Evolutionary conservation across 352 stramenopile genomes (phyloP).

Genomic region (Pythium coloratum): DNA sequence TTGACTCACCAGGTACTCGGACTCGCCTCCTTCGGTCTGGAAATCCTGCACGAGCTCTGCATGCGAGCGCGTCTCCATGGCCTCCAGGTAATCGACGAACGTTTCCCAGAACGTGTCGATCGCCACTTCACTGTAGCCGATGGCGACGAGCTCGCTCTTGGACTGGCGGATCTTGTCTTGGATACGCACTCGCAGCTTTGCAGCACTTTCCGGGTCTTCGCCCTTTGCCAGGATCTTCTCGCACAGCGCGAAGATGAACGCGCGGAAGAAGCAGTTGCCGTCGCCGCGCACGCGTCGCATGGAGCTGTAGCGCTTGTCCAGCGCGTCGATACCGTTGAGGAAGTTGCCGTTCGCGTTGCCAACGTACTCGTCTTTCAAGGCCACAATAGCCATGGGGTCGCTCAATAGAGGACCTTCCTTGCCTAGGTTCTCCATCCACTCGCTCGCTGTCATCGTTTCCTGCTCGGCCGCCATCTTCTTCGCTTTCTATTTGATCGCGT

Average conservation of each 20-base stretch:
- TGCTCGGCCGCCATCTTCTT: slow-evolving; percentile 12
- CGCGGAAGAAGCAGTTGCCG: slow-evolving; percentile 92
- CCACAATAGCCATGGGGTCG: slow-evolving; percentile 55
- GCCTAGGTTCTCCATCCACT: slow-evolving; percentile 24
- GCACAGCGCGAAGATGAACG: slow-evolving; percentile 88
- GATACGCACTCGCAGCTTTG: slow-evolving; percentile 38
- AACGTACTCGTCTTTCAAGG: slow-evolving; percentile 67
- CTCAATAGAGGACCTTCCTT: slow-evolving; percentile 43
- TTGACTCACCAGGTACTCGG: slow-evolving; percentile 69
- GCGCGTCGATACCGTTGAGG: slow-evolving; percentile 61
- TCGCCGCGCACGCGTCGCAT: slow-evolving; percentile 87
- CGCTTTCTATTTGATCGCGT: not conserved
- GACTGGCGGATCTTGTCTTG: slow-evolving; percentile 66
- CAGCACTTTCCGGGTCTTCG: slow-evolving; percentile 23
- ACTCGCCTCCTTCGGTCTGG: slow-evolving; percentile 83
- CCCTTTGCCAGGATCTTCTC: slow-evolving; percentile 59
- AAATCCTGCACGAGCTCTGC: slow-evolving; percentile 76
- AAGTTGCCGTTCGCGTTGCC: slow-evolving; percentile 78
- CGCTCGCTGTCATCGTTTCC: slow-evolving; percentile 3
- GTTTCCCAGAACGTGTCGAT: slow-evolving; percentile 95
- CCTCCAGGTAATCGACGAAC: slow-evolving; percentile 87
- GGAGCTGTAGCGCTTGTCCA: slow-evolving; percentile 65
- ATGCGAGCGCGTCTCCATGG: slow-evolving; percentile 75
- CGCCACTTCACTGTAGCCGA: slow-evolving; percentile 91
- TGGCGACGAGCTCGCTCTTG: slow-evolving; percentile 68